These are phyloP conservation scores for Tulasnella sp. DNA, from an alignment of 768 basidiomycete species.

Conservation along the genomic window DNA sequence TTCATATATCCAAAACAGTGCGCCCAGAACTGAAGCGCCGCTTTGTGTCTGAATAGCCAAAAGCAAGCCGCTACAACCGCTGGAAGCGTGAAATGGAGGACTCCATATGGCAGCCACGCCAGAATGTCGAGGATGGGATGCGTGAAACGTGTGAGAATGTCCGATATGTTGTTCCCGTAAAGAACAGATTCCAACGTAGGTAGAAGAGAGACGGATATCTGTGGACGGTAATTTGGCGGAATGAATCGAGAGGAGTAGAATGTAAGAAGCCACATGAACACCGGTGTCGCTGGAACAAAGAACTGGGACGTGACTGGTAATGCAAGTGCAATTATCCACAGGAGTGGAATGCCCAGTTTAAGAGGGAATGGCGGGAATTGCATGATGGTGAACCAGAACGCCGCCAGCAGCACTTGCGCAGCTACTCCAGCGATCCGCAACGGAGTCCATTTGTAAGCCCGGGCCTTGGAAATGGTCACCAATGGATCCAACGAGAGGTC, in stretches of 20 bases:
- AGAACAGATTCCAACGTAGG: constrained; percentile 90
- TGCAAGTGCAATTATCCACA: constrained; percentile 49
- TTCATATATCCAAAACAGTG: constrained; percentile 89
- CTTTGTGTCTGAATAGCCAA: constrained; percentile 80
- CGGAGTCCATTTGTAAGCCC: constrained; percentile 39
- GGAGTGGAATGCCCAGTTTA: constrained; percentile 64
- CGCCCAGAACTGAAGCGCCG: constrained; percentile 71
- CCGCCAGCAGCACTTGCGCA: constrained; percentile 43
- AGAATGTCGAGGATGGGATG: constrained; percentile 84
- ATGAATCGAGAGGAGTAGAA: constrained; percentile 85
- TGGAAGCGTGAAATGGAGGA: constrained; percentile 77
- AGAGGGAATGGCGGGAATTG: constrained; percentile 50
- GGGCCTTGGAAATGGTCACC: constrained; percentile 48
- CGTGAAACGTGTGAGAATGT: constrained; percentile 89
- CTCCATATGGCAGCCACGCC: constrained; percentile 96
- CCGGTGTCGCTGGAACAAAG: constrained; percentile 74
- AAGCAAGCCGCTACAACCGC: constrained; percentile 74
- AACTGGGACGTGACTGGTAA: constrained; percentile 63
- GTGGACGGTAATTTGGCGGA: constrained; percentile 57
- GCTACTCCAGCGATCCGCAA: constrained; percentile 48
- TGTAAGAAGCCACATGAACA: constrained; percentile 74
- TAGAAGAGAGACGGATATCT: constrained; percentile 80
- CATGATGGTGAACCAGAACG: constrained; percentile 66
- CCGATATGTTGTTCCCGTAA: constrained; percentile 95
- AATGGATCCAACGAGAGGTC: constrained; percentile 65